Evolutionary conservation across 345 rosid species (phyloP).

Genomic region (Psidium friedrichsthalianum): DNA sequence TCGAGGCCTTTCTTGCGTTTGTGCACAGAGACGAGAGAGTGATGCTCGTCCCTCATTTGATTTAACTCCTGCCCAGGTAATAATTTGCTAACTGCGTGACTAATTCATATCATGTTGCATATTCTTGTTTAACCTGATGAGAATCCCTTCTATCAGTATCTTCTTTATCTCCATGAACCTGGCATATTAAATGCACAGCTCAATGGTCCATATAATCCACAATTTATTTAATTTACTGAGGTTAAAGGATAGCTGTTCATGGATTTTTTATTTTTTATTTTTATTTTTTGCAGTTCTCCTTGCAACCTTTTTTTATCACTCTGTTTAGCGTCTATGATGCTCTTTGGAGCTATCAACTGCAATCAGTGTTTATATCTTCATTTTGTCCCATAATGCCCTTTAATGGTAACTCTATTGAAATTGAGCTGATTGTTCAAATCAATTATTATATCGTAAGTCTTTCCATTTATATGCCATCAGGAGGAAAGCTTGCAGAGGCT

Average conservation of each 20-base stretch:
- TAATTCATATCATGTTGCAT: background rate
- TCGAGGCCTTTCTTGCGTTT: slow-evolving; percentile 95
- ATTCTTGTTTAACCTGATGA: background rate
- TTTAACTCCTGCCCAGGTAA: slow-evolving; percentile 87
- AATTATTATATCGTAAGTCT: background rate
- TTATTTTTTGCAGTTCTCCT: background rate
- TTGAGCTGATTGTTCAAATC: background rate
- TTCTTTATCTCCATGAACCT: background rate
- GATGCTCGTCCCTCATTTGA: slow-evolving; percentile 91
- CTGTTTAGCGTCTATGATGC: background rate
- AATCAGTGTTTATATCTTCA: background rate
- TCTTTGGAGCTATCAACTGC: background rate
- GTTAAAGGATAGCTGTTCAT: background rate
- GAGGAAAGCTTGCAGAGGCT: slow-evolving; percentile 84
- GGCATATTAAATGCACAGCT: background rate
- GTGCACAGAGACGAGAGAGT: slow-evolving; percentile 84
- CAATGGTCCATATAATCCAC: background rate
- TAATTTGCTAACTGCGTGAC: background rate
- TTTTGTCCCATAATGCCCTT: background rate
- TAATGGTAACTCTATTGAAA: background rate
- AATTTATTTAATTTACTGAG: background rate
- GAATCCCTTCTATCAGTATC: background rate
- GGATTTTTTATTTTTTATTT: background rate
- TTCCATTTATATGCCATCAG: slow-evolving; percentile 24
- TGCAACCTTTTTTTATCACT: background rate